Base-by-base conservation (phyloP, 139 green algal genomes). In the Eudorina sp. region DNA sequence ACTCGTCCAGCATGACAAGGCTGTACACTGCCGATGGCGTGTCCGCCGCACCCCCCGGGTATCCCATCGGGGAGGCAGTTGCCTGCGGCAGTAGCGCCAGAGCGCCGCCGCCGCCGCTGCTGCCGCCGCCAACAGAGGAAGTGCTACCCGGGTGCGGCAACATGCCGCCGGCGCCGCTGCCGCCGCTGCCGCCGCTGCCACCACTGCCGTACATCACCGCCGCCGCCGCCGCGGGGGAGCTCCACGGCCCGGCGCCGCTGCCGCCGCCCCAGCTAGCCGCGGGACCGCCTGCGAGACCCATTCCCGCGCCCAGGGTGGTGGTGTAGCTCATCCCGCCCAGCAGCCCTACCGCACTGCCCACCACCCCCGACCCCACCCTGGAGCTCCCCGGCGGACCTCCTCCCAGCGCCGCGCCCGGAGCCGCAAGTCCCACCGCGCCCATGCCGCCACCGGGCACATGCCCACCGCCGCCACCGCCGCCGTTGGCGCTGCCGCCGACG, bases 1-100 rank as follows among this genome's bases (percentile, higher is more conserved):
- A 85, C 58, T 85, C 78, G 40, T 85, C 78, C 23, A 74, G 38
- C 55, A 83, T 27, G 6, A 62, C n/a, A 23, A 62, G n/a, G 46
- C 73, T 45, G 73, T 81, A 81, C 11, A 41, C 64, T 7, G 23
- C 66, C 36, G 66, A 75, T 13, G 66, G 3, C 2, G 46, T 34
- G 16, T 48, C 38, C 19, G 34, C 11, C 2, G 29, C 14, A 7
- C 46, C 34, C 66, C 34, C 34, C 36, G 46, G 11, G 34, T 75
- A 9, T 1, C 36, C 25, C 5, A 75, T 9, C 38, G 70, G 55
- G 40, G 70, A 1, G 18, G 70, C 36, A 2, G 43, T 34, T 5
- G 62, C 62, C 62, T 31, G 62, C 21, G 70, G 40, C 29, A 78
- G 43, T 27, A 62, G 73, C 45, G 73, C 45, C 43, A 41, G 11